Evolutionary conservation across 192 early-diverging fungal genomes (phyloP), one percentile per base, ranked within the genome.

Genomic region (Umbelopsis sp.): DNA sequence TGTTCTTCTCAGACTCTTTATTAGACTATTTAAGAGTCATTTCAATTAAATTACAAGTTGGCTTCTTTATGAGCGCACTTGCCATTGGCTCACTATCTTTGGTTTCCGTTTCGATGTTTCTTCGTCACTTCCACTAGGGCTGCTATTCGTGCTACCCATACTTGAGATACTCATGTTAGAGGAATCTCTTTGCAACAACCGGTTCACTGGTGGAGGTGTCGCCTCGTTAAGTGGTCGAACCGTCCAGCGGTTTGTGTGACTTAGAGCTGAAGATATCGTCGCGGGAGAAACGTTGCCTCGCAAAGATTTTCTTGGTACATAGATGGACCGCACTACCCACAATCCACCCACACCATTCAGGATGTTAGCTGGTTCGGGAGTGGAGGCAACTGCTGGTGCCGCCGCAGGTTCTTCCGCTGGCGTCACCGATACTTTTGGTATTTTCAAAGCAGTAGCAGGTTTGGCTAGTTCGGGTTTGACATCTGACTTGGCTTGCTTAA

Each of bases 241-340:
- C 23, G 55, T 18, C 74, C 74, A 75, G 23, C 49, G n/a, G 44
- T 41, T 52, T 41, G 41, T 35, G 47, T 75, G 68, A 33, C 74
- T 75, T 23, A 75, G 49, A 22, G 74, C 74, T 10, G 74, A 69
- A 27, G 68, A 64, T 49, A 70, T 65, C 10, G 74, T 75, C 0
- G 69, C 61, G 46, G 74, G 74, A 10, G 74, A 75, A 2, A 75
- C 10, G 12, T 70, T 66, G 18, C 74, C 74, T 27, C 74, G 74
- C 15, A 75, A 50, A 2, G 74, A 75, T 49, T 51, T 61, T 8
- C 64, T 49, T 21, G 64, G 48, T 6, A 70, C 45, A 16, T 65
- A 11, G 0, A 48, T 15, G 11, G 55, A 45, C 48, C 49, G 55
- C 22, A 61, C 27, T 3, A 64, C 55, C 70, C 70, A 71, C 18